Conservation (phyloP, 2,329 filamentous ascomycete species). For the Alternaria sp. region DNA sequence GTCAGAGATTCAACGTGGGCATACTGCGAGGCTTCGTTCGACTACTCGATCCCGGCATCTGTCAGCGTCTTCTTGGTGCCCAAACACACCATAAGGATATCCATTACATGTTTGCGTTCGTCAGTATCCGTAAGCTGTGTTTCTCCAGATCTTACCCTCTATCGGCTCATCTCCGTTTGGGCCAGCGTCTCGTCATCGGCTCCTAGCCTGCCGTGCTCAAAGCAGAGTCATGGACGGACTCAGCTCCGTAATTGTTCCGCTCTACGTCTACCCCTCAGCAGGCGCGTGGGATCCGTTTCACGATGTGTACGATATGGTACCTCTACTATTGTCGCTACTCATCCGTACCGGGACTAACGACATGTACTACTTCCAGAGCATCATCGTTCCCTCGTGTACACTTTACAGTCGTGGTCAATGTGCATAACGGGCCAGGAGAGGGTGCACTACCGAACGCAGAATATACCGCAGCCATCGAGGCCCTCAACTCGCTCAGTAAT, state of each 20-base stretch:
- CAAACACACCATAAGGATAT: constrained; percentile 11
- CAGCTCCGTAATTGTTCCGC: constrained; percentile 53
- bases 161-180: background rate
- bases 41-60: constrained; percentile 18
- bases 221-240: constrained; percentile 17
- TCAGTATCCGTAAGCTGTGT: constrained; percentile 8
- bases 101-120: constrained; percentile 1
- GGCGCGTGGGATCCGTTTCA: constrained; percentile 56
- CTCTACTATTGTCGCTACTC: background rate
- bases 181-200: constrained; percentile 3
- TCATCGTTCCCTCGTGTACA: constrained; percentile 48
- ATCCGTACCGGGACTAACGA: background rate
- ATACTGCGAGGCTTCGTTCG: constrained; percentile 17
- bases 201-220: constrained; percentile 9
- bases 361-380: constrained; percentile 28
- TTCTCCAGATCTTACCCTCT: background rate
- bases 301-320: constrained; percentile 45
- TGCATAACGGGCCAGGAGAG: constrained; percentile 56
- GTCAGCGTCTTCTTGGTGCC: constrained; percentile 20
- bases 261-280: constrained; percentile 57
- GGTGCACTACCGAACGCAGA: constrained; percentile 51
- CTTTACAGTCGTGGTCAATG: constrained; percentile 60
- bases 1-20: constrained; percentile 26
- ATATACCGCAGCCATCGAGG: constrained; percentile 52
- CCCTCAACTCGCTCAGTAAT: constrained; percentile 53